Conservation (phyloP, 805 yeast species). For the Candida broadrunensis region DNA sequence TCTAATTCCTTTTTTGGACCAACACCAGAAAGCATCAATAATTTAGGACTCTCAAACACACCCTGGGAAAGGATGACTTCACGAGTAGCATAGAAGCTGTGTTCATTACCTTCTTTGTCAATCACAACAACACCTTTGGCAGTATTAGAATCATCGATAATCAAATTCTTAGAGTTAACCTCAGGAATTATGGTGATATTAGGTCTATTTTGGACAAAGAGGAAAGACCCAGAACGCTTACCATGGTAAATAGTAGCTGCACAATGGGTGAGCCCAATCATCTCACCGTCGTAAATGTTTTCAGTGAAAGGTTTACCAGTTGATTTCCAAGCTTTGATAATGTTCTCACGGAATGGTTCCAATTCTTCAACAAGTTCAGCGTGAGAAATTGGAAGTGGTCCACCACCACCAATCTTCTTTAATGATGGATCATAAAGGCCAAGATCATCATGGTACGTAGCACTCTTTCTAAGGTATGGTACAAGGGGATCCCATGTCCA, state of each 20-base stretch:
- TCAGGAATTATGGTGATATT: slow-evolving; percentile 21
- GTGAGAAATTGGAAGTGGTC: slow-evolving; percentile 18
- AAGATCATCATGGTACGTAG: slow-evolving; percentile 17
- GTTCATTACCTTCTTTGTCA: slow-evolving; percentile 15
- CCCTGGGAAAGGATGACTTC: slow-evolving; percentile 25
- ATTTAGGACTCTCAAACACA: slow-evolving; percentile 26
- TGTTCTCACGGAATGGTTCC: slow-evolving; percentile 11
- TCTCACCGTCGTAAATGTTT: slow-evolving; percentile 15
- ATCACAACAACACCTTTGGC: slow-evolving; percentile 21
- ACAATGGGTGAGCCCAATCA: slow-evolving; percentile 17
- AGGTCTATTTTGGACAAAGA: slow-evolving; percentile 12
- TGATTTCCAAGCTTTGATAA: slow-evolving; percentile 11
- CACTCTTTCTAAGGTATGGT: slow-evolving; percentile 20
- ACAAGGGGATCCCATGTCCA: slow-evolving; percentile 25
- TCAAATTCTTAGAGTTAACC: slow-evolving; percentile 20
- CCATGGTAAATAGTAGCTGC: slow-evolving; percentile 18
- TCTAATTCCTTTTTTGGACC: slow-evolving; percentile 24
- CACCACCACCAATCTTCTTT: slow-evolving; percentile 16
- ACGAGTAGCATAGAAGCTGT: slow-evolving; percentile 16
- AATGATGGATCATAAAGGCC: slow-evolving; percentile 13
- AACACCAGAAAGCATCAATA: slow-evolving; percentile 26
- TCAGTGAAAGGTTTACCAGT: slow-evolving; percentile 14
- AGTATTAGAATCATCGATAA: slow-evolving; percentile 12
- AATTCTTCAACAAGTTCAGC: slow-evolving; percentile 15
- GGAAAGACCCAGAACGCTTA: slow-evolving; percentile 17